Evolutionary conservation across 768 basidiomycete species (phyloP), one percentile per base, ranked within the genome.

Genomic region (Mycena leptocephala): DNA sequence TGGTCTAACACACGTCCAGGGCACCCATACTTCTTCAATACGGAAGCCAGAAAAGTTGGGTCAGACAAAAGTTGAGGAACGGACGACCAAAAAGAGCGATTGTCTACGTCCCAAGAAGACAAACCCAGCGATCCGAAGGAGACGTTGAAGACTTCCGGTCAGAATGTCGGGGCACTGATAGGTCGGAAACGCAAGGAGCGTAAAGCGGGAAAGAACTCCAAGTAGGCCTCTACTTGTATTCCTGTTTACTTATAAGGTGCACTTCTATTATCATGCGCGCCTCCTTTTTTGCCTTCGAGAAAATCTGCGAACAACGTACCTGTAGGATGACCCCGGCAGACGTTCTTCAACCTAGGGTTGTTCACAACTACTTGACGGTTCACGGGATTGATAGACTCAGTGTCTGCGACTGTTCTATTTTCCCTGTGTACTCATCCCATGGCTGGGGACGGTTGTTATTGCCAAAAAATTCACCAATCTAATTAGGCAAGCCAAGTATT

Each of bases 151-250:
- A 56, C 55, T 11, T 85, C 83, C 1, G 87, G 87, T 30, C 87
- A 89, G 43, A 86, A 87, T 2, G 78, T 96, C 43, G 95, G 95
- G 8, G 89, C 92, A 9, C 78, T 96, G 39, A 97, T 97, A 78
- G 95, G 96, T 18, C 88, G 95, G 80, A 97, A 96, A 86, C 89
- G 96, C 68, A 94, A 93, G 81, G 90, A 93, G 83, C 87, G 93
- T 58, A 94, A 90, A 83, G 83, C 79, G 18, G 84, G 83, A 28
- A 87, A 86, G 48, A 79, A 80, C 28, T 55, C 51, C 22, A 55
- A 39, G 56, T 61, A 39, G 67, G 33, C 2, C 22, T 46, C 8
- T 26, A n/a, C 26, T 55, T 6, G 30, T 8, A 35, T 8, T 24
- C 59, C 6, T 28, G 55, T 9, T 28, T 18, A 9, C 28, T 56